Evolutionary conservation across 176 grass and related monocot species (phyloP).

Genomic region (Bromus sterilis): DNA sequence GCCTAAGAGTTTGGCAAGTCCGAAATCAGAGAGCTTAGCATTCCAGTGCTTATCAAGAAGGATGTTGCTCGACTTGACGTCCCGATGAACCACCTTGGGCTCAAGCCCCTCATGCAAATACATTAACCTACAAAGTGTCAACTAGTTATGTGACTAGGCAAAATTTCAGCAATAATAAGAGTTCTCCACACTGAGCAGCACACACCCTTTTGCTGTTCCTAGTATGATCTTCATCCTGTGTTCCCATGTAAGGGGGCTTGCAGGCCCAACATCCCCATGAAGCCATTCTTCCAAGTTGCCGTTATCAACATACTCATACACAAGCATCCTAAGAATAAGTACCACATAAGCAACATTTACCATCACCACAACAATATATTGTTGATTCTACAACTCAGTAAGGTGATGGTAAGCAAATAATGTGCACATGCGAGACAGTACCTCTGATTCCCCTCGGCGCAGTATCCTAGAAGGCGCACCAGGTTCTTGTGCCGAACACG

Average conservation of each 20-base stretch:
- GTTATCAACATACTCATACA: conserved; percentile 89
- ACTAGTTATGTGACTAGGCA: not conserved
- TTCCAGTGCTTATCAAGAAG: conserved; percentile 85
- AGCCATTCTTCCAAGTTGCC: conserved; percentile 98
- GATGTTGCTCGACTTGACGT: conserved; percentile 98
- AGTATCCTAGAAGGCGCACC: conserved; percentile 77
- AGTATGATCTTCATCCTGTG: conserved; percentile 80
- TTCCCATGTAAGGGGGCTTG: conserved; percentile 86
- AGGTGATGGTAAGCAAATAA: not conserved
- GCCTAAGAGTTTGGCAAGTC: conserved; percentile 77
- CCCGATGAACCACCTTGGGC: conserved; percentile 93
- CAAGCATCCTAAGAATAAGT: conserved; percentile 65
- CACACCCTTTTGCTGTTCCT: conserved; percentile 87
- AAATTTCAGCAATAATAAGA: not conserved
- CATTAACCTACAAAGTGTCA: conserved; percentile 50
- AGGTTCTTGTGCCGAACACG: conserved; percentile 95
- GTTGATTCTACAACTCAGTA: not conserved
- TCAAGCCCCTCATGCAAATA: conserved; percentile 97
- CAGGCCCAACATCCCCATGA: conserved; percentile 71
- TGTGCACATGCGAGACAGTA: conserved; percentile 16
- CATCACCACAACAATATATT: not conserved
- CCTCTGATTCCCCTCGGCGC: conserved; percentile 84
- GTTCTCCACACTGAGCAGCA: not conserved
- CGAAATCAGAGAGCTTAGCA: conserved; percentile 96
- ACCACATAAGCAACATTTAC: not conserved